Evolutionary conservation across 2,329 filamentous ascomycete genomes (phyloP), one percentile per base, ranked within the genome.

Genomic region (Eutypella sp.): DNA sequence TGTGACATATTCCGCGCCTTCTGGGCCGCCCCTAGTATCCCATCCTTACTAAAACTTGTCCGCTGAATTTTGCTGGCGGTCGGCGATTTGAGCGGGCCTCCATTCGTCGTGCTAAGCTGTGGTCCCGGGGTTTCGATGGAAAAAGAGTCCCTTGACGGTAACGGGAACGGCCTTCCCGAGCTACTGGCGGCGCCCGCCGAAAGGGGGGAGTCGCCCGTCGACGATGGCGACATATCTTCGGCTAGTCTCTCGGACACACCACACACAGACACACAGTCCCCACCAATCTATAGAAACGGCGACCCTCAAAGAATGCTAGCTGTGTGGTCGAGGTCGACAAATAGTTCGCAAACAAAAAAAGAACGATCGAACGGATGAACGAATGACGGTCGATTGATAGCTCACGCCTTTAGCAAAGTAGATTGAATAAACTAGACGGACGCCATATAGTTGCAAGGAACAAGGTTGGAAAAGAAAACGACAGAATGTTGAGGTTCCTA

Each of bases 1-100:
- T 80, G 77, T 20, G 77, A 79, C 44, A 78, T 61, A 55, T 80
- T 76, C 22, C 77, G 67, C 39, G 74, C 67, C 55, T 78, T 80
- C 53, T 76, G 73, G 27, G 75, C 71, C 22, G 75, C 71, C 31
- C 71, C 71, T 15, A 80, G 60, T 52, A 79, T 78, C 19, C 72
- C 72, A 54, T 81, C 77, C 45, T 76, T 71, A 54, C 75, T 75
- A 57, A 80, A 78, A 54, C 67, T 73, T 7, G 74, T 69, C 20
- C 74, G 71, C 51, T 71, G 69, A 20, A 67, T 64, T 56, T 77
- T 77, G 58, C 71, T 57, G 42, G 67, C 66, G 41, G 67, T 68
- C 4, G 78, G 76, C 16, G 78, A 80, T 57, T 79, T 81, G 44
- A 80, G 64, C 36, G 63, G 49, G 23, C 61, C 58, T 19, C 72